Evolutionary conservation across 2,329 filamentous ascomycete genomes (phyloP), one percentile per base, ranked within the genome.

Genomic region (Ascosphaera pollenicola): DNA sequence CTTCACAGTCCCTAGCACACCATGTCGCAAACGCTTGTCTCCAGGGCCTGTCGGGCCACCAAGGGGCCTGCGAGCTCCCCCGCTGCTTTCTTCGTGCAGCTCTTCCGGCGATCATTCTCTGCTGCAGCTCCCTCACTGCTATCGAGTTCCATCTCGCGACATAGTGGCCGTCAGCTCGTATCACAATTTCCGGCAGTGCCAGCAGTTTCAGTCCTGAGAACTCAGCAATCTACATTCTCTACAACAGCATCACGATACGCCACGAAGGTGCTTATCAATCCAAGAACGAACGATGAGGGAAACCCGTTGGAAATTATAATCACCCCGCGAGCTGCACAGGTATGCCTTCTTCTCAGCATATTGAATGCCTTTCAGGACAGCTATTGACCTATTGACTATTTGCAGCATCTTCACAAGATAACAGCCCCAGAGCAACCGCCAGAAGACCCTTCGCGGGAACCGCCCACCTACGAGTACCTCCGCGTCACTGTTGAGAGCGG

Each of bases 401-500:
- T 17, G 30, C 46, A 64, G 56, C 79, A 84, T 28, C 72, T 94
- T 24, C 67, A 71, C 42, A 69, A 82, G 46, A 92, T 89, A 45
- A 84, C 82, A 10, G 40, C 30, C 71, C 74, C 43, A 42, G 46
- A 42, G 65, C 48, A 53, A 47, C 55, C 3, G 51, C 49, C 6
- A 28, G 24, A 28, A 28, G 24, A 28, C 24, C 35, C 47, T 43
- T 49, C 44, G 37, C 51, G 58, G 41, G 55, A 57, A 42, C 91
- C 92, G 54, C 81, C 82, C 2, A 28, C 24, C 7, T 66, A 79
- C 50, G 71, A 92, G 24, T 81, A 84, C 17, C 69, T 98, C n/a
- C 80, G 87, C 39, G 80, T 98, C 47, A 77, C 80, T 44, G 85
- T 98, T 42, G 84, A 92, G 53, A 83, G 78, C 41, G 89, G 89